Evolutionary conservation across 495 filamentous ascomycete species (phyloP).

Genomic region (Penicillium bovifimosum): DNA sequence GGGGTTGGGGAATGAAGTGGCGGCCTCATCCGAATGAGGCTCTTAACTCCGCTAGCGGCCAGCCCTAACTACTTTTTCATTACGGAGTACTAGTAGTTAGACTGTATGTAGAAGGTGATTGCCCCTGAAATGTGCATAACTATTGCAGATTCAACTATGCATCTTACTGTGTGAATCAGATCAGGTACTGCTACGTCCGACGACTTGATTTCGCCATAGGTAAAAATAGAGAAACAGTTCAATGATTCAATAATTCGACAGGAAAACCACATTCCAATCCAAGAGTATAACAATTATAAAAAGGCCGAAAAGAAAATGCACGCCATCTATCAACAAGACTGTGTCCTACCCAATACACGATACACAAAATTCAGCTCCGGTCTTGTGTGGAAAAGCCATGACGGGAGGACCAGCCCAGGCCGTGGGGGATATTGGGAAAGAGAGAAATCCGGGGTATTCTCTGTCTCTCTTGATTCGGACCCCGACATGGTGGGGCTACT

Average conservation of each 20-base stretch:
- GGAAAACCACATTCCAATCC: conserved; percentile 7
- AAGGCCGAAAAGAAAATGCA: conserved; percentile 15
- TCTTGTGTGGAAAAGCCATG: conserved; percentile 1
- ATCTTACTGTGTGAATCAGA: too few relatives aligned
- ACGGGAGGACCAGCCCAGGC: conserved; percentile 1
- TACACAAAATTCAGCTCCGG: conserved; percentile 5
- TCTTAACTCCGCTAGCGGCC: too few relatives aligned
- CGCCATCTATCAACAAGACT: conserved; percentile 34
- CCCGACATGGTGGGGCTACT: conserved; percentile 12
- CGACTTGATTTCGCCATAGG: conserved; percentile 16
- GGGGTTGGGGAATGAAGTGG: too few relatives aligned
- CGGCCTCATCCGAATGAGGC: too few relatives aligned
- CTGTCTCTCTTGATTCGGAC: neutral
- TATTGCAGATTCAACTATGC: too few relatives aligned
- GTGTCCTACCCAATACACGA: conserved; percentile 26
- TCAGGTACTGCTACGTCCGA: too few relatives aligned
- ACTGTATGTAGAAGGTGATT: too few relatives aligned
- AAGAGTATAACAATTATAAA: conserved; percentile 2
- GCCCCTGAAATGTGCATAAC: too few relatives aligned
- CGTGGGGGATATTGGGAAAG: conserved; percentile 2
- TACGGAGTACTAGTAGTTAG: too few relatives aligned
- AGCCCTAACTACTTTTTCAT: too few relatives aligned
- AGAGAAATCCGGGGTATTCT: neutral
- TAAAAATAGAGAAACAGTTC: conserved; percentile 7
- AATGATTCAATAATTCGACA: conserved; percentile 1